Base-by-base conservation (phyloP, 257 asterid genomes). In the Lavandula angustifolia region DNA sequence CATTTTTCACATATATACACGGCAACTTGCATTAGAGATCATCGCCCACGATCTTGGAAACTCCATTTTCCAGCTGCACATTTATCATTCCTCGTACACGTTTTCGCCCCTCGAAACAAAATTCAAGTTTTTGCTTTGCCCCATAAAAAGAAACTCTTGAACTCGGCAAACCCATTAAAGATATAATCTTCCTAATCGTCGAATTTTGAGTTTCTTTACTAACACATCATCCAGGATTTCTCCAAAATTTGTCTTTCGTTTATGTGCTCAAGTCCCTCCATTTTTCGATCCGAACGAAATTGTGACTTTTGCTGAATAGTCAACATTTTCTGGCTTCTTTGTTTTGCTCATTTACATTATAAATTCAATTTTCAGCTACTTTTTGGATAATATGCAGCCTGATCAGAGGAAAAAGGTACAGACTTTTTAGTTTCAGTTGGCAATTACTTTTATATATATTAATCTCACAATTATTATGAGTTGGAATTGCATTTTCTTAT, bases 361-460 rank as follows among this genome's bases (percentile, higher is more conserved):
- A 38, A 38, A 48, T 64, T 74, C 50, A 38, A 53, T 74, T 22
- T 29, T 44, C 80, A 67, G 84, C 71, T 84, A 80, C 85, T 69
- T 70, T 56, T 67, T 61, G 76, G 76, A 57, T 71, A 78, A 84
- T 70, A 89, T 89, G 96, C 88, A 84, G 79, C 71, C 83, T 73
- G 96, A 84, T 79, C 95, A 82, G 76, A 79, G 95, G 58, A 86
- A 84, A 79, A 86, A 89, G 90, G 96, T 84, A 72, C 37, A 3
- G 5, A 55, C 54, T 71, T 43, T 43, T 65, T 44, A 0, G 41
- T 18, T 62, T 47, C 68, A 64, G 64, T 33, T 47, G 46, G 9
- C 41, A 27, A 22, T 66, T 31, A 46, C 40, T 44, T 73, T 46
- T 7, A 4, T 59, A 18, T 22, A 22, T 22, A 22, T 22, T 22